Evolutionary conservation across 225 moss, liverwort and hornwort genomes (phyloP), one percentile per base, ranked within the genome.

Genomic region (Anthoceros angustus): DNA sequence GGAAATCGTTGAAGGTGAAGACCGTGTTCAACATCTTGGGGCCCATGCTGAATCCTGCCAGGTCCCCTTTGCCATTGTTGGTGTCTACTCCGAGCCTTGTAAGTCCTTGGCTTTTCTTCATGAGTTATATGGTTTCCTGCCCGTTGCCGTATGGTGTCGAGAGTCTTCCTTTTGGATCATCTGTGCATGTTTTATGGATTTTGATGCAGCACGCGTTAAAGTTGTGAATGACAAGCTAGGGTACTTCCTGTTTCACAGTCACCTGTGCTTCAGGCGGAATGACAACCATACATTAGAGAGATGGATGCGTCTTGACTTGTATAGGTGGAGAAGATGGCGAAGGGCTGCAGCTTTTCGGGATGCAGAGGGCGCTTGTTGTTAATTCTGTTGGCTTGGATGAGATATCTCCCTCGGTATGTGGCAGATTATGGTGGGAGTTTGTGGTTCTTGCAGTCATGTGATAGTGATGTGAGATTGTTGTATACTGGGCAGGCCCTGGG

Each of bases 21-120:
- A 98, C 98, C 38, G 98, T 92, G 42, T 98, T 98, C 81, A 98
- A 98, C 74, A 82, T 92, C 73, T 82, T 98, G 62, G 98, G 98
- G 43, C 98, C 98, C 16, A 78, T 89, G 83, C 84, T 98, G 64
- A 98, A 98, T 67, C 98, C 98, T 21, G 77, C 89, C 68, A 85
- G 77, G 62, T 81, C 82, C 64, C 89, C 92, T 86, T 82, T 70
- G 87, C 98, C 21, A 98, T 98, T 71, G 89, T 98, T 38, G 98
- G 98, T 42, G 98, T 98, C 39, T 92, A 89, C 76, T 80, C 82
- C 64, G 77, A 87, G 87, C 64, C 72, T 98, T 66, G 98, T 92
- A 63, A 73, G 88, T 77, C 49, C 23, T 39, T 45, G 12, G 20
- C 32, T 42, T 40, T 6, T 11, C 9, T 24, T 9, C 25, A 9